Percentiles rank a stretch among this genome's conserved stretches.
Evolutionary conservation across 176 grass and related monocot species (phyloP).

Genomic region (Eragrostis nindensis): DNA sequence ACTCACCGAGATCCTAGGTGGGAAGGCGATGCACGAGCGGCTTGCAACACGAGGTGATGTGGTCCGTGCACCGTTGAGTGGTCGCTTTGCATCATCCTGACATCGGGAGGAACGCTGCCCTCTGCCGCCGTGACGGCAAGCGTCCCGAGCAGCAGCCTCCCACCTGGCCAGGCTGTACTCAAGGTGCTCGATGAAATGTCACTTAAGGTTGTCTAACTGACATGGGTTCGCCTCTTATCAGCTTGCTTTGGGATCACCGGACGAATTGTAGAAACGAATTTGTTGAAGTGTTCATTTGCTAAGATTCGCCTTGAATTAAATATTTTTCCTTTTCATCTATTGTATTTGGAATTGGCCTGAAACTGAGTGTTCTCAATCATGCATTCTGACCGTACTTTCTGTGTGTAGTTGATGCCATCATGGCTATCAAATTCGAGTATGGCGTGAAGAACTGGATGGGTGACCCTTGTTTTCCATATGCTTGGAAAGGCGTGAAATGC

Average conservation of each 20-base stretch:
- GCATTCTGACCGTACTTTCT: neutral
- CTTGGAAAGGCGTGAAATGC: conserved; percentile 52
- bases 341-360: neutral
- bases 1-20: no score
- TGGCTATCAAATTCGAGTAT: conserved; percentile 34
- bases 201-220: neutral
- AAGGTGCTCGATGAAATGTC: neutral
- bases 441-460: conserved; percentile 43
- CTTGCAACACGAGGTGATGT: no score
- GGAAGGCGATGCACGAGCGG: no score
- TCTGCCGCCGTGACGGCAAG: no score
- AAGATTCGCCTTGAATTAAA: no score
- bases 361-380: neutral
- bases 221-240: neutral
- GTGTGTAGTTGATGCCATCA: conserved; percentile 37
- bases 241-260: neutral
- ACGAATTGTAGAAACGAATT: no score
- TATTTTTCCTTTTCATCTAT: neutral
- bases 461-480: conserved; percentile 51
- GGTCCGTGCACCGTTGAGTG: no score
- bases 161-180: no score
- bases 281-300: no score
- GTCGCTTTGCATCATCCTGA: no score
- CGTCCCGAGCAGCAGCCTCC: no score
- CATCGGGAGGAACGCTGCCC: no score